Conservation (phyloP, 2,329 filamentous ascomycete species). For the Phoma sp. region DNA sequence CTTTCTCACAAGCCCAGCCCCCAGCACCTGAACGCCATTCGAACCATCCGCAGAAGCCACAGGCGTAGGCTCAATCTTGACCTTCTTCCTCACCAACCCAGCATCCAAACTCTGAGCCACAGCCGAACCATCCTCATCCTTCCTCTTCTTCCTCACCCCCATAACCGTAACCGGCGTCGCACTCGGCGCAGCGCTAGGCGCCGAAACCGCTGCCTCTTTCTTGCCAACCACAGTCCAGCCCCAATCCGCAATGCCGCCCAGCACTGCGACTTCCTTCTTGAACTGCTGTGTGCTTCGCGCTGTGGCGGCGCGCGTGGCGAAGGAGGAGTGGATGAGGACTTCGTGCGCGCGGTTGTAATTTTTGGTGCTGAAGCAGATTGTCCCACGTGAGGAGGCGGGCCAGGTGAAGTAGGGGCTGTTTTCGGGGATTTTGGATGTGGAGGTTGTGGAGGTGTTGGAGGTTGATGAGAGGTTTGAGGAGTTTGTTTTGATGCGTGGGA, state of each 20-base stretch:
- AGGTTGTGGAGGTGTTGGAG: constrained; percentile 53
- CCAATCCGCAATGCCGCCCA: constrained; percentile 41
- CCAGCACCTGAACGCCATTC: constrained; percentile 38
- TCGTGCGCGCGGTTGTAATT: constrained; percentile 73
- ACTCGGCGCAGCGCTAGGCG: constrained; percentile 4
- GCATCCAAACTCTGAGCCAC: constrained; percentile 24
- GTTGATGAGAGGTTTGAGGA: constrained; percentile 49
- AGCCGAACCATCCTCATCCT: constrained; percentile 23
- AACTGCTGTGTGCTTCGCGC: constrained; percentile 71
- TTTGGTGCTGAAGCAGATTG: constrained; percentile 66
- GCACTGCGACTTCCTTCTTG: constrained; percentile 68
- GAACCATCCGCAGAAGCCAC: constrained; percentile 10
- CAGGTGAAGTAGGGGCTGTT: constrained; percentile 70
- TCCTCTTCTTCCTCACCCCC: constrained; percentile 46
- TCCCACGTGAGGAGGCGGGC: constrained; percentile 67
- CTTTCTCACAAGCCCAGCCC: constrained; percentile 42
- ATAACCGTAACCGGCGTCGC: constrained; percentile 33
- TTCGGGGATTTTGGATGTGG: constrained; percentile 54
- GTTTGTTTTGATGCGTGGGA: constrained; percentile 68
- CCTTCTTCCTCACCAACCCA: constrained; percentile 42
- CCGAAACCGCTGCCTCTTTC: constrained; percentile 23
- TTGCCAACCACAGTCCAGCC: constrained; percentile 36
- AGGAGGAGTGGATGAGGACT: constrained; percentile 75
- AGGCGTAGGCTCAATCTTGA: constrained; percentile 31
- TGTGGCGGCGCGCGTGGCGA: constrained; percentile 69